phyloP scores from a whole-genome alignment of 1,139 yeast genomes.

The Zygotorulaspora mrakii region DNA sequence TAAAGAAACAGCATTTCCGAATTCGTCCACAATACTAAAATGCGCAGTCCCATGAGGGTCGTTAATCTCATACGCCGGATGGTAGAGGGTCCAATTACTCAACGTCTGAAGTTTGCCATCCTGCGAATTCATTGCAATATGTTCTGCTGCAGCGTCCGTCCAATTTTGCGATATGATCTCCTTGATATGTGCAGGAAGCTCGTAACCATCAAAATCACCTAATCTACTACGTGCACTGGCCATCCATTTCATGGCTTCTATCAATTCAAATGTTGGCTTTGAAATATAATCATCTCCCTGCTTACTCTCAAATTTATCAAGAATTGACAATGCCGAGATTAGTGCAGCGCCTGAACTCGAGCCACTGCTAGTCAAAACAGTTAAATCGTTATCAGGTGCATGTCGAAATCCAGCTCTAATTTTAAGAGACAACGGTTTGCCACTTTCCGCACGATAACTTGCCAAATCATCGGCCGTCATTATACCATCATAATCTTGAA shows the following conservation, averaged over 20 bases:
- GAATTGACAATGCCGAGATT: conserved; percentile 65
- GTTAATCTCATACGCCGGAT: conserved; percentile 69
- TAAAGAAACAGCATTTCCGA: conserved; percentile 72
- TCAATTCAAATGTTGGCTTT: conserved; percentile 58
- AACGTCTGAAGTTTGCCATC: conserved; percentile 43
- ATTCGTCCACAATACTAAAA: conserved; percentile 66
- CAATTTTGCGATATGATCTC: conserved; percentile 47
- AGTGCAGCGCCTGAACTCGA: conserved; percentile 83
- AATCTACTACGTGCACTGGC: conserved; percentile 77
- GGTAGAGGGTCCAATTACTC: conserved; percentile 64
- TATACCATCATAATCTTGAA: conserved; percentile 56
- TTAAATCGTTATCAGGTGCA: conserved; percentile 43
- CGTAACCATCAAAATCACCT: conserved; percentile 55
- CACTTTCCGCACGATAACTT: conserved; percentile 52
- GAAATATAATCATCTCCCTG: conserved; percentile 45
- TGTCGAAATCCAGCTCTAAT: conserved; percentile 27
- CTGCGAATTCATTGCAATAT: conserved; percentile 45
- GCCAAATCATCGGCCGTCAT: conserved; percentile 60
- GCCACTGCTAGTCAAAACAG: conserved; percentile 67
- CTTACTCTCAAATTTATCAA: conserved; percentile 43
- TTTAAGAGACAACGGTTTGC: conserved; percentile 49
- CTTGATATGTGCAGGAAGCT: conserved; percentile 33
- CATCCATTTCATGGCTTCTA: conserved; percentile 93
- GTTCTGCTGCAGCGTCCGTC: conserved; percentile 48
- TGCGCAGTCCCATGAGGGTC: conserved; percentile 90